Percentiles rank a stretch among this genome's conserved stretches.
phyloP scores from a whole-genome alignment of 169 alveolate genomes.

The Cryptosporidium meleagridis region DNA sequence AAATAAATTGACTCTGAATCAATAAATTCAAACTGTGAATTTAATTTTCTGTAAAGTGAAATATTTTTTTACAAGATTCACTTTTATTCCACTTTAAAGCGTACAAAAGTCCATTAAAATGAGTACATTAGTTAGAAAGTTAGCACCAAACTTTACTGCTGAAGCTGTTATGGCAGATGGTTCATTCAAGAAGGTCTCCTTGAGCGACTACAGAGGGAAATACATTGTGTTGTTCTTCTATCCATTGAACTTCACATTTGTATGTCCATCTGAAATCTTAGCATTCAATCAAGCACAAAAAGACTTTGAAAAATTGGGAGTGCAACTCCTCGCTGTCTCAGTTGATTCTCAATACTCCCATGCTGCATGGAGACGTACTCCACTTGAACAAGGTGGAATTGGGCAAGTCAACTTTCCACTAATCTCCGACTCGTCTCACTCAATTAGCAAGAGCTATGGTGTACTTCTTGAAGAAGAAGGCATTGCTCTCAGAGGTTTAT shows the following conservation, averaged over 20 bases:
- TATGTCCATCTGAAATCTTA: slow-evolving; percentile 99
- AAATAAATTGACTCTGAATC: not conserved
- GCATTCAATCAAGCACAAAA: slow-evolving; percentile 93
- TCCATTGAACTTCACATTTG: slow-evolving; percentile 99
- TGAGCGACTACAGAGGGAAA: slow-evolving; percentile 93
- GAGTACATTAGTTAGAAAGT: slow-evolving; percentile 46
- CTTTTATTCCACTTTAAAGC: not conserved
- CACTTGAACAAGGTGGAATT: slow-evolving; percentile 97
- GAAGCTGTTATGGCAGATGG: slow-evolving; percentile 94
- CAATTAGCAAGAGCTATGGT: slow-evolving; percentile 92
- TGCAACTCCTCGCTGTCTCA: slow-evolving; percentile 94
- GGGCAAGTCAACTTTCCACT: slow-evolving; percentile 95
- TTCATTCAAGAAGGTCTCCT: slow-evolving; percentile 89
- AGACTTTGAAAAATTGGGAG: slow-evolving; percentile 92
- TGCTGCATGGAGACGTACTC: slow-evolving; percentile 95
- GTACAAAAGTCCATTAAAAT: not conserved
- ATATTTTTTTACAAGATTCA: not conserved
- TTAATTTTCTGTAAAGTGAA: not conserved
- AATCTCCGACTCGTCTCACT: slow-evolving; percentile 92
- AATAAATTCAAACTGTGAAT: not conserved
- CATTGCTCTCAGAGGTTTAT: slow-evolving; percentile 97
- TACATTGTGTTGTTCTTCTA: slow-evolving; percentile 97
- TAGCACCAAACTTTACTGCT: slow-evolving; percentile 96
- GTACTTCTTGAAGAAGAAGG: slow-evolving; percentile 94
- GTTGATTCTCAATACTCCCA: slow-evolving; percentile 97